A percentile compares a stretch with the other conserved stretches of the same genome.
phyloP scores from a whole-genome alignment of 148 eudicot genomes.

The Silene latifolia region DNA sequence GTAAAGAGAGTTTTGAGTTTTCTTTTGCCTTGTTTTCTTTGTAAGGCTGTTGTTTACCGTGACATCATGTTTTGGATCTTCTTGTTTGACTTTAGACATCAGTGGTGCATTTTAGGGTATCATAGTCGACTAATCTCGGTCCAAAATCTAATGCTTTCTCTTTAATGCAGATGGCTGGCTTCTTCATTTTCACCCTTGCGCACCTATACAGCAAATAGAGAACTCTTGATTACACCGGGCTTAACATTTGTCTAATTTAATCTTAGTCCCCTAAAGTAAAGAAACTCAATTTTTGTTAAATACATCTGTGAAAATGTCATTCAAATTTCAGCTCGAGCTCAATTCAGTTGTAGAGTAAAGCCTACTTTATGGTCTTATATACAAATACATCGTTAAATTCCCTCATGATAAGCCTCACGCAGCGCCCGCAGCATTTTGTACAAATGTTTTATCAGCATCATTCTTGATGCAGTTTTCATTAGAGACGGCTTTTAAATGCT shows the following conservation, averaged over 20 bases:
- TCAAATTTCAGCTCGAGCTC: too few relatives aligned
- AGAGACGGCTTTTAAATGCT: too few relatives aligned
- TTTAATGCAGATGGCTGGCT: constrained; percentile 78
- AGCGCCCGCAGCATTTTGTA: too few relatives aligned
- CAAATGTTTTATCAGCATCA: too few relatives aligned
- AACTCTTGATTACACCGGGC: background rate
- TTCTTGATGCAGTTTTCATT: too few relatives aligned
- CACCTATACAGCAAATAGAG: constrained; percentile 77
- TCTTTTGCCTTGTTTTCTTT: background rate
- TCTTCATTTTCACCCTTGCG: constrained; percentile 63
- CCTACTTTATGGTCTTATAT: too few relatives aligned
- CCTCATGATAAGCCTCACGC: too few relatives aligned
- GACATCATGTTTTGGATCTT: background rate
- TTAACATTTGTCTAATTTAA: constrained; percentile 3
- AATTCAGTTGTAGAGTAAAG: too few relatives aligned
- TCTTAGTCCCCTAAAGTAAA: background rate
- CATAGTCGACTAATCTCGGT: too few relatives aligned
- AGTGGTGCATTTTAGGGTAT: too few relatives aligned
- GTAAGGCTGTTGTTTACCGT: background rate
- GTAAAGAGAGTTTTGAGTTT: constrained; percentile 27
- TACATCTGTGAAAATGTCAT: background rate
- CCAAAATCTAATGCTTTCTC: constrained; percentile 2
- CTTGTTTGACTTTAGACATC: background rate
- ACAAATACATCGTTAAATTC: too few relatives aligned
- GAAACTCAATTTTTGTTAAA: constrained; percentile 16